phyloP scores from a whole-genome alignment of 2,329 filamentous ascomycete genomes.

The Chaetomium sp. region DNA sequence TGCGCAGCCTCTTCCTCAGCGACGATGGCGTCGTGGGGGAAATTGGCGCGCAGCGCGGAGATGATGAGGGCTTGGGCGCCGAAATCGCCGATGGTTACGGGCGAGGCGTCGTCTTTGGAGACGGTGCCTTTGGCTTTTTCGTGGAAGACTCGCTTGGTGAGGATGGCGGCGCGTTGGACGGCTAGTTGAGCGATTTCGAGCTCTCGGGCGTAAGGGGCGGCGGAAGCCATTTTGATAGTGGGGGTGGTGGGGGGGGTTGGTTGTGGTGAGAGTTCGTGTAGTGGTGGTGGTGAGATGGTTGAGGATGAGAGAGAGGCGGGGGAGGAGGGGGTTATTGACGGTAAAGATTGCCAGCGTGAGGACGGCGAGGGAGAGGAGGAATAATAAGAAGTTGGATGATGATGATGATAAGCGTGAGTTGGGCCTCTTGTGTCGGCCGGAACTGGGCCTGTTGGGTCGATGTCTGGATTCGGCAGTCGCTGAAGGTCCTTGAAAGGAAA shows the following conservation, averaged over 20 bases:
- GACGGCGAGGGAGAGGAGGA: background rate
- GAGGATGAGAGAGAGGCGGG: constrained; percentile 6
- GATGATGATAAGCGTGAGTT: background rate
- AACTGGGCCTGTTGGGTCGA: no score
- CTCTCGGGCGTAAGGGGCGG: constrained; percentile 57
- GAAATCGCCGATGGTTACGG: constrained; percentile 55
- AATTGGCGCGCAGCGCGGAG: constrained; percentile 43
- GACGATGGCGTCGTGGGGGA: constrained; percentile 47
- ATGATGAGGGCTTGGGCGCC: constrained; percentile 53
- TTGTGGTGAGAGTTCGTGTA: background rate
- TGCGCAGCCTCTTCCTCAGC: constrained; percentile 49
- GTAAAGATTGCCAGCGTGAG: constrained; percentile 10
- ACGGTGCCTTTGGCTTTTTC: constrained; percentile 16
- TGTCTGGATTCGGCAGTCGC: no score
- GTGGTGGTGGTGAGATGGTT: constrained; percentile 3
- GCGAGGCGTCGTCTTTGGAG: constrained; percentile 27
- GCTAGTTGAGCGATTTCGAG: constrained; percentile 74
- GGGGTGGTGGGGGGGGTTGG: background rate
- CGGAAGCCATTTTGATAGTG: constrained; percentile 1
- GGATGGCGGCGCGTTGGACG: constrained; percentile 62
- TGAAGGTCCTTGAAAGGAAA: background rate
- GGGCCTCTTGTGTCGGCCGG: background rate
- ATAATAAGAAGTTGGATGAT: background rate
- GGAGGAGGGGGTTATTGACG: background rate
- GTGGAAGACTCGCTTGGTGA: constrained; percentile 42